Evolutionary conservation across 31 red algal genomes (phyloP).

Genomic region (Asparagopsis taxiformis): DNA sequence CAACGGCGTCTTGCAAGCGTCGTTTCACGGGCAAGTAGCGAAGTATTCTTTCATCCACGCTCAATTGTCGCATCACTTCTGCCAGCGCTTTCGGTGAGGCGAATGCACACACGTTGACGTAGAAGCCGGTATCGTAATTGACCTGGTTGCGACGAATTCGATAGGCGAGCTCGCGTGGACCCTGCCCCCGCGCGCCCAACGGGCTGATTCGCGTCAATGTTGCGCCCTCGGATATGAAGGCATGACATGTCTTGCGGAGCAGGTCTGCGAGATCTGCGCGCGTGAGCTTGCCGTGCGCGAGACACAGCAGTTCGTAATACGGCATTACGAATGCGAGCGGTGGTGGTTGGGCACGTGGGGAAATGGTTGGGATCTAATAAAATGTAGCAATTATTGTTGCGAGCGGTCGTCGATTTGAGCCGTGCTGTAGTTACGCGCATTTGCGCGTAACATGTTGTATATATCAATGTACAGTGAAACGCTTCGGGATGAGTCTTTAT

Average conservation of each 20-base stretch:
- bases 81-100: conserved; percentile 56
- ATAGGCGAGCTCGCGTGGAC: conserved; percentile 72
- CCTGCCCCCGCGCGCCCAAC: conserved; percentile 51
- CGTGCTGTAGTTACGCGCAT: no score
- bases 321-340: conserved; percentile 35
- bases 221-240: conserved; percentile 60
- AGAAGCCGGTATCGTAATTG: conserved; percentile 60
- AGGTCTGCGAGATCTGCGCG: conserved; percentile 53
- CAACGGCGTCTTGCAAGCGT: conserved; percentile 11
- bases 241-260: conserved; percentile 55
- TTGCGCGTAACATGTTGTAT: no score
- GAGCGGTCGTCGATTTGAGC: no score
- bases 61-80: conserved; percentile 66
- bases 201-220: conserved; percentile 55
- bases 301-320: conserved; percentile 81
- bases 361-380: no score
- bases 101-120: conserved; percentile 71
- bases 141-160: conserved; percentile 73
- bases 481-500: no score
- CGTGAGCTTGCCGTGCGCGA: conserved; percentile 42
- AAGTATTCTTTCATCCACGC: conserved; percentile 56
- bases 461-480: no score
- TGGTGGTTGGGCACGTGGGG: no score
- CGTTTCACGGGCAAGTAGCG: conserved; percentile 29
- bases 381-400: no score